phyloP scores from a whole-genome alignment of 2,329 filamentous ascomycete genomes.

The Diplodia corticola region DNA sequence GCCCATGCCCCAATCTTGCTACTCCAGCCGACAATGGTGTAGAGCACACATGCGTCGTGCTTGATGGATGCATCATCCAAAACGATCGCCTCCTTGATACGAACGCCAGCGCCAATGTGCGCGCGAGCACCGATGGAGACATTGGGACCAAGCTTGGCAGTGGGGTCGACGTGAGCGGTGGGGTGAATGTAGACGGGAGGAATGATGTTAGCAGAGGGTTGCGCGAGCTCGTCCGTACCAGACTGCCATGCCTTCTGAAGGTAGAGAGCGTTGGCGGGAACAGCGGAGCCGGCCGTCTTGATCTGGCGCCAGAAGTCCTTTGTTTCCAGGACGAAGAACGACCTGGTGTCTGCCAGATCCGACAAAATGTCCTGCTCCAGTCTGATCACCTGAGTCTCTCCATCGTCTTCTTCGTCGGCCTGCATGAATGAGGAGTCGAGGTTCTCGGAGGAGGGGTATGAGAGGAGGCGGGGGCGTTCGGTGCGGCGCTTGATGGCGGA shows the following conservation, averaged over 20 bases:
- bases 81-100: slow-evolving; percentile 94
- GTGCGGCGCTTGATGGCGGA: slow-evolving; percentile 93
- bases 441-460: slow-evolving; percentile 95
- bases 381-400: slow-evolving; percentile 82
- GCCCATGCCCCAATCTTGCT: slow-evolving; percentile 98
- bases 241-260: slow-evolving; percentile 89
- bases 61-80: slow-evolving; percentile 94
- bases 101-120: slow-evolving; percentile 78
- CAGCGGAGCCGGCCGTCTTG: slow-evolving; percentile 96
- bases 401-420: slow-evolving; percentile 71
- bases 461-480: slow-evolving; percentile 84
- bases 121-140: slow-evolving; percentile 93
- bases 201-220: slow-evolving; percentile 82
- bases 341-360: slow-evolving; percentile 93
- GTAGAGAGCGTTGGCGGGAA: slow-evolving; percentile 95
- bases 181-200: slow-evolving; percentile 95
- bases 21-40: slow-evolving; percentile 96
- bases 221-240: slow-evolving; percentile 76
- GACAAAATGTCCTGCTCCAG: slow-evolving; percentile 96
- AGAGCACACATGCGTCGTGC: slow-evolving; percentile 92
- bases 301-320: slow-evolving; percentile 99
- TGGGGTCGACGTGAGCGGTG: slow-evolving; percentile 84
- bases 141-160: slow-evolving; percentile 94
- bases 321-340: slow-evolving; percentile 97
- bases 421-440: slow-evolving; percentile 68